These are phyloP conservation scores for Combretum micranthum DNA, from an alignment of 345 rosid species.

Conservation along the genomic window DNA sequence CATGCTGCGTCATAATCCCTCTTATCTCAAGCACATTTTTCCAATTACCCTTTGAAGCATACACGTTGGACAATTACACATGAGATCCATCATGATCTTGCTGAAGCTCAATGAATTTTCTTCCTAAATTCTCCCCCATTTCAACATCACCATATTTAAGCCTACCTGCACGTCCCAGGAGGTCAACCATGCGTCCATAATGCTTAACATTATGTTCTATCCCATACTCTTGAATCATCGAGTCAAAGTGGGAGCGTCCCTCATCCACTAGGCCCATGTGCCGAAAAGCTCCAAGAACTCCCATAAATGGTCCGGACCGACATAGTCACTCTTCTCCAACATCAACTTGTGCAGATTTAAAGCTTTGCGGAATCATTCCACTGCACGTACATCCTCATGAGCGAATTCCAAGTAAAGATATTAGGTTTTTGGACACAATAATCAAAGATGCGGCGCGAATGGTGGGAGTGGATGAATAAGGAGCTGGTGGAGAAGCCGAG, in stretches of 20 bases:
- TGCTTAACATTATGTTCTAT: slow-evolving; percentile 53
- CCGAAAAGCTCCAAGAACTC: slow-evolving; percentile 52
- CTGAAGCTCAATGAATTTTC: slow-evolving; percentile 47
- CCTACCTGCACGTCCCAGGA: slow-evolving; percentile 59
- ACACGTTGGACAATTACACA: slow-evolving; percentile 46
- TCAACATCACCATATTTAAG: slow-evolving; percentile 39
- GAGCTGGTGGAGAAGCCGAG: slow-evolving; percentile 37
- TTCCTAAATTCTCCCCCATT: slow-evolving; percentile 54
- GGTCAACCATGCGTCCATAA: slow-evolving; percentile 76
- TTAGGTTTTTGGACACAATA: slow-evolving; percentile 31
- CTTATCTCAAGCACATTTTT: slow-evolving; percentile 39
- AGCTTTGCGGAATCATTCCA: slow-evolving; percentile 23
- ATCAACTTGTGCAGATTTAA: slow-evolving; percentile 32
- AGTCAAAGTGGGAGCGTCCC: slow-evolving; percentile 32
- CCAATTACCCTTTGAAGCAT: slow-evolving; percentile 56
- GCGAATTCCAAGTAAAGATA: slow-evolving; percentile 38
- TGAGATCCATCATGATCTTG: slow-evolving; percentile 57
- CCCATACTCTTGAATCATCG: slow-evolving; percentile 37
- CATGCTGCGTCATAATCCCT: slow-evolving; percentile 34
- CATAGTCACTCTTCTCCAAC: slow-evolving; percentile 25
- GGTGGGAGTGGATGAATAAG: slow-evolving; percentile 19
- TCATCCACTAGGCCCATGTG: slow-evolving; percentile 59
- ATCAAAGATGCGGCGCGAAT: slow-evolving; percentile 32
- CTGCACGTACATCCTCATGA: slow-evolving; percentile 41
- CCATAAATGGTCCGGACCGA: too few species aligned